Base-by-base conservation (phyloP, 1,284 basidiomycete genomes). In the Ganoderma meredithae region DNA sequence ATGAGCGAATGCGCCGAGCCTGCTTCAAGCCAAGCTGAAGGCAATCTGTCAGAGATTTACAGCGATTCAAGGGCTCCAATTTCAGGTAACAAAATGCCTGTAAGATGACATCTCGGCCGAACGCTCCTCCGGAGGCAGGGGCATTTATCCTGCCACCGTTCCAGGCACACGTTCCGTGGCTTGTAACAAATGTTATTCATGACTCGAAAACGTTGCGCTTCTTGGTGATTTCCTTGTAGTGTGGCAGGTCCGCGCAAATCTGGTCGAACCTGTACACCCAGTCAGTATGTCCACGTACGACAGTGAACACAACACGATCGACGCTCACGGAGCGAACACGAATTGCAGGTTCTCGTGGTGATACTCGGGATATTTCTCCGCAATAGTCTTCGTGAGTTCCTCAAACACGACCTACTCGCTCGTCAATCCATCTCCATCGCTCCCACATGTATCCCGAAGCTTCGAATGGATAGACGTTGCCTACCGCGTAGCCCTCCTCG, bases 401-500 rank as follows among this genome's bases (percentile, higher is more conserved):
- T 91, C 82, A 75, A 89, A 95, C 44, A 92, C 81, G 61, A 95
- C 77, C 93, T 94, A 67, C 33, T n/a, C 36, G 25, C 25, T 5
- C 47, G 17, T 44, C 36, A 36, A 17, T 15, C 10, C 39, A n/a
- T 10, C 27, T 36, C 33, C 33, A 36, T 36, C 33, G 8, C 33
- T 36, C 33, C 33, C 33, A 8, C 4, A 36, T 7, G 36, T 6
- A 36, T 9, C 36, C 9, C 36, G 36, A 36, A 36, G 36, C 36
- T 3, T 36, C 36, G 36, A 36, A 36, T 9, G 36, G 1, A 9
- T 36, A 36, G 36, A 36, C 36, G 9, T 25, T 13, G 47, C 84
- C 64, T 74, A 93, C 91, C 77, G 83, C 77, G 75, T 96, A 96
- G 36, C 94, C 95, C 1, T 81, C 84, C 13, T 79, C 81, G 62